Conservation (phyloP, 495 filamentous ascomycete genomes). For the Aspergillus cavernicola region DNA sequence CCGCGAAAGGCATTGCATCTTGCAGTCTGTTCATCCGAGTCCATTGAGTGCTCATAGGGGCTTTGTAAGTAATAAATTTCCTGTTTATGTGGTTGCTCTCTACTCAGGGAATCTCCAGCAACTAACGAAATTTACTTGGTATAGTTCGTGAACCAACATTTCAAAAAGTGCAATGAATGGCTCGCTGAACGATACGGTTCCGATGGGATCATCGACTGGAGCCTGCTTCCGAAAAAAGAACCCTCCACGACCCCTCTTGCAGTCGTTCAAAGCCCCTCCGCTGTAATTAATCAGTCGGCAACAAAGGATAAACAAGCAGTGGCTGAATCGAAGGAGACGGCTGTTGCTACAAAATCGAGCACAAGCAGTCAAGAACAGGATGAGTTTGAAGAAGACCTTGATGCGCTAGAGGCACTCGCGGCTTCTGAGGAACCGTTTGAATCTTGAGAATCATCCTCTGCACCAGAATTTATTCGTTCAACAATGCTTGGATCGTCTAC, state of each 20-base stretch:
- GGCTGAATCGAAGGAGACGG: constrained; percentile 1
- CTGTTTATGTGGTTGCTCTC: neutral
- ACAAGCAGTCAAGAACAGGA: constrained; percentile 8
- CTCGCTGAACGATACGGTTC: constrained; percentile 70
- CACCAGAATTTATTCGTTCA: too few species aligned
- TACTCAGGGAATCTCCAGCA: neutral
- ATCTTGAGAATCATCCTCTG: neutral
- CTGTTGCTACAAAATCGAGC: neutral
- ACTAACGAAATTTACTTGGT: neutral
- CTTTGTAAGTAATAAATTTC: constrained; percentile 49
- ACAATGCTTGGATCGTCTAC: neutral
- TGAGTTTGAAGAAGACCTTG: constrained; percentile 39
- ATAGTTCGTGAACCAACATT: constrained; percentile 84
- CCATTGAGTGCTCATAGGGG: constrained; percentile 76
- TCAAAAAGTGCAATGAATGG: constrained; percentile 88
- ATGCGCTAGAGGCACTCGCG: constrained; percentile 40
- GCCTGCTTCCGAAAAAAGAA: constrained; percentile 47
- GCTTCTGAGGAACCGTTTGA: constrained; percentile 20
- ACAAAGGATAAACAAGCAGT: neutral
- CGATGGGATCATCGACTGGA: constrained; percentile 83
- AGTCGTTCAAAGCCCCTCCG: constrained; percentile 11
- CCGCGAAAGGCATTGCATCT: constrained; percentile 64
- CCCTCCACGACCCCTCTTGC: constrained; percentile 8
- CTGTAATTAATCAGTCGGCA: constrained; percentile 17
- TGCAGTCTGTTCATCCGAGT: constrained; percentile 87